Evolutionary conservation across 768 basidiomycete species (phyloP).

Genomic region (Termitomyces sp.): DNA sequence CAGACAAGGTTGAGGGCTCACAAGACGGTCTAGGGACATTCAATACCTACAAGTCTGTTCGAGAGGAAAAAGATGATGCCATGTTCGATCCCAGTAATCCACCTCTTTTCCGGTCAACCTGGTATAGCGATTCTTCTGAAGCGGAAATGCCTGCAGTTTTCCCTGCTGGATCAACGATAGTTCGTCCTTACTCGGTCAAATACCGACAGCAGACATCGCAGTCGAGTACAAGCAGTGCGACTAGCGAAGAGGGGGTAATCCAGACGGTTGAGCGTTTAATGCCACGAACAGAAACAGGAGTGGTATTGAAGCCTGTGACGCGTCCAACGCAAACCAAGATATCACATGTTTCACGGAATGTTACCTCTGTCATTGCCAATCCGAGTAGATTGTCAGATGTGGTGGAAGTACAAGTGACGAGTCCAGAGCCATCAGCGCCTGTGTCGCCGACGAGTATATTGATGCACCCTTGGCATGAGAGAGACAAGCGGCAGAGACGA

Average conservation of each 20-base stretch:
- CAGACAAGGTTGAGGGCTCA: not conserved
- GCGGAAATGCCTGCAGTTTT: not conserved
- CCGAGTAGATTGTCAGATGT: not conserved
- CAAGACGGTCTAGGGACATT: slow-evolving; percentile 2
- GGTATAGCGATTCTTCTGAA: slow-evolving; percentile 3
- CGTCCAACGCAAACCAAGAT: not conserved
- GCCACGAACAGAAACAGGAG: not conserved
- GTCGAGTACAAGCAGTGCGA: not conserved
- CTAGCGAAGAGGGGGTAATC: slow-evolving; percentile 1
- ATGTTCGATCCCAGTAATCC: not conserved
- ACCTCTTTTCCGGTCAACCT: slow-evolving; percentile 5
- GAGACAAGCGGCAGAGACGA: not conserved
- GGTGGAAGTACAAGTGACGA: not conserved
- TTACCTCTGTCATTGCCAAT: not conserved
- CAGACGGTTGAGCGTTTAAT: slow-evolving; percentile 1
- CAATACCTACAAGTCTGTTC: not conserved
- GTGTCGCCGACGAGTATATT: slow-evolving; percentile 6
- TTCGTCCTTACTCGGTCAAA: slow-evolving; percentile 8
- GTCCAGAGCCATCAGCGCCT: not conserved
- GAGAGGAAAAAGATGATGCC: not conserved
- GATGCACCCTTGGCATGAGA: slow-evolving; percentile 15
- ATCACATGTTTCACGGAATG: not conserved
- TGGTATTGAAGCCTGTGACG: not conserved
- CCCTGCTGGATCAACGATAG: not conserved
- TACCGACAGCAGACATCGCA: slow-evolving; percentile 1